Evolutionary conservation across 169 alveolate genomes (phyloP).

Genomic region (Amoebophrya sp.): DNA sequence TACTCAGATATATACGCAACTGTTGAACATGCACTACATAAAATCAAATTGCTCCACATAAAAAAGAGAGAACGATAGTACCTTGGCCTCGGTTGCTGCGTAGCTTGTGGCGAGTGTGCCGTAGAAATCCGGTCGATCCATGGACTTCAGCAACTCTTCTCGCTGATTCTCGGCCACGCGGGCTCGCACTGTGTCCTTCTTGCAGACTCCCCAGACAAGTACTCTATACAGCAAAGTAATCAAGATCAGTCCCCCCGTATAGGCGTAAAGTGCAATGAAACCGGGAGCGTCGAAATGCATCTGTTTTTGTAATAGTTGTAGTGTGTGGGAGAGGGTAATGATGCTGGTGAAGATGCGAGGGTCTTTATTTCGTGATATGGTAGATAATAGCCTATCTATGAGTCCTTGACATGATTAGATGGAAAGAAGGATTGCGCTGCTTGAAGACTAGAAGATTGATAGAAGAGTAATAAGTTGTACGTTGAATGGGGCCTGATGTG

Average conservation of each 20-base stretch:
- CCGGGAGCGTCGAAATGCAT: conserved; percentile 26
- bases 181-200: not conserved
- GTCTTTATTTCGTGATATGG: not conserved
- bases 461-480: no score
- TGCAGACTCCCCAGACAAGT: not conserved
- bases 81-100: not conserved
- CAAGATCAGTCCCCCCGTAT: not conserved
- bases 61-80: no score
- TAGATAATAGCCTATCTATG: no score
- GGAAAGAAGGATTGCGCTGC: no score
- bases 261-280: not conserved
- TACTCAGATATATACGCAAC: no score
- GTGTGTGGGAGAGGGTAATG: not conserved
- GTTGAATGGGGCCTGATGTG: no score
- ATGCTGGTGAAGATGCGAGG: not conserved
- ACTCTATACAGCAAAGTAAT: not conserved
- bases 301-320: not conserved
- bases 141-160: not conserved
- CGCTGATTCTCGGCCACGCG: not conserved
- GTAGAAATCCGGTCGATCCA: not conserved
- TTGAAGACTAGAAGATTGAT: no score
- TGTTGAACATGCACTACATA: no score
- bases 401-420: no score
- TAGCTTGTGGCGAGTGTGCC: not conserved
- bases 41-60: no score